phyloP scores from a whole-genome alignment of 176 grass and related monocot genomes.

The Tillandsia fasciculata region DNA sequence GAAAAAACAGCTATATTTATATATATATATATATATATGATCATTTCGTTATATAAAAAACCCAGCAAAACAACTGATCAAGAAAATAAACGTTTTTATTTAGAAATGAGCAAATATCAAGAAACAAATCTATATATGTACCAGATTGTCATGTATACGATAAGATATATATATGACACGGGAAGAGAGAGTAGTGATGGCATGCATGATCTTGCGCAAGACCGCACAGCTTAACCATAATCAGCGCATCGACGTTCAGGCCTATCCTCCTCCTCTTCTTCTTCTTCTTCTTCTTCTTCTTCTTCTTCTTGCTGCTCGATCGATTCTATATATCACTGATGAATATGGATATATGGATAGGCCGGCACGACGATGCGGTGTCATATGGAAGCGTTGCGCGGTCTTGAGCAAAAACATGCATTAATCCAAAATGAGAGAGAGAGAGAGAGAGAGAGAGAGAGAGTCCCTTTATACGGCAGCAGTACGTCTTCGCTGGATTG shows the following conservation, averaged over 20 bases:
- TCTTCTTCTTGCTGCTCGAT: too few species aligned
- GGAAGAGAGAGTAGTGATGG: not conserved
- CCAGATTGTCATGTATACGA: not conserved
- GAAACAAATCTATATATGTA: not conserved
- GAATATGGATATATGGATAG: slow-evolving; percentile 4
- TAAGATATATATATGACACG: not conserved
- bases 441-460: slow-evolving; percentile 1
- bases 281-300: not conserved
- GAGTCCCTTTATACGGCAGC: not conserved
- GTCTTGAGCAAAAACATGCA: slow-evolving; percentile 34
- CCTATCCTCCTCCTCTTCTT: slow-evolving; percentile 8
- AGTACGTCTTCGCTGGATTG: too few species aligned
- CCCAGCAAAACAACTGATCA: too few species aligned
- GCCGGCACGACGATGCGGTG: slow-evolving; percentile 31
- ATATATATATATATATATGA: too few species aligned
- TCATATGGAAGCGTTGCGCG: slow-evolving; percentile 37
- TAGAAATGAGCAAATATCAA: too few species aligned
- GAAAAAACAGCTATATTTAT: too few species aligned
- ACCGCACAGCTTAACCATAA: slow-evolving; percentile 38
- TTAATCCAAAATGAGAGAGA: not conserved
- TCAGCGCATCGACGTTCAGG: slow-evolving; percentile 35
- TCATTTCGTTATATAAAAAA: too few species aligned
- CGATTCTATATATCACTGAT: not conserved
- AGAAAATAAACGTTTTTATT: too few species aligned
- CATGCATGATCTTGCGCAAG: slow-evolving; percentile 24